Base-by-base conservation (phyloP, 176 grass and related monocot species). In the Dendrocalamus sinicus region DNA sequence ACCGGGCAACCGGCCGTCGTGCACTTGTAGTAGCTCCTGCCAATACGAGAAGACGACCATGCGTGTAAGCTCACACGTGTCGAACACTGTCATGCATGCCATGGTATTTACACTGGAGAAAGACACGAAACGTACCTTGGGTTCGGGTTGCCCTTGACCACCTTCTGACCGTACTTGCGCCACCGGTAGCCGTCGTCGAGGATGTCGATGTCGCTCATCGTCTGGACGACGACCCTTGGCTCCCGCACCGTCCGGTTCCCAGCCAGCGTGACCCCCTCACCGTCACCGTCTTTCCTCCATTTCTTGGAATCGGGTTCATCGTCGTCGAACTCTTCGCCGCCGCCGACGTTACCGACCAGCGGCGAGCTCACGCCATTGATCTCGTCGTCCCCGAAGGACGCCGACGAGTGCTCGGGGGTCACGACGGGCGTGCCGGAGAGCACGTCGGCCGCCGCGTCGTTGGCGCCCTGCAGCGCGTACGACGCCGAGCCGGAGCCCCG, bases 1-100 rank as follows among this genome's bases (percentile, higher is more conserved):
- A 98, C 95, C 0, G 91, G 91, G 80, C 95, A 98, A 3, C 89
- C 87, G 1, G 44, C 41, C 53, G 87, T 88, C 12, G 95, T 98
- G 91, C 95, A 95, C 80, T 98, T 98, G 93, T 98, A 98, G 91
- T 98, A 98, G 88, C 93, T 98, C 93, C 95, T 88, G 8, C 28
- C 28, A 3, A 45, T 22, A 68, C 65, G 52, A 58, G 66, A 41
- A 77, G 7, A 17, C 12, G 19, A 20, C 20, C 62, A 8, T 84
- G 43, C 65, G 62, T 80, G 84, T 79, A 22, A 73, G 81, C 82
- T 51, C 58, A 52, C 43, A 16, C 58, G 41, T 22, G 5, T 47
- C 23, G 35, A 72, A 60, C 67, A 32, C 65, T 46, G 59, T 0
- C 9, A 32, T n/a, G 5, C 13, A 20, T 22, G 55, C 19, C 14